Percentiles rank a stretch among this genome's conserved stretches.
Evolutionary conservation across 306 rosid genomes (phyloP).

Genomic region (Trichosanthes cucumerina): DNA sequence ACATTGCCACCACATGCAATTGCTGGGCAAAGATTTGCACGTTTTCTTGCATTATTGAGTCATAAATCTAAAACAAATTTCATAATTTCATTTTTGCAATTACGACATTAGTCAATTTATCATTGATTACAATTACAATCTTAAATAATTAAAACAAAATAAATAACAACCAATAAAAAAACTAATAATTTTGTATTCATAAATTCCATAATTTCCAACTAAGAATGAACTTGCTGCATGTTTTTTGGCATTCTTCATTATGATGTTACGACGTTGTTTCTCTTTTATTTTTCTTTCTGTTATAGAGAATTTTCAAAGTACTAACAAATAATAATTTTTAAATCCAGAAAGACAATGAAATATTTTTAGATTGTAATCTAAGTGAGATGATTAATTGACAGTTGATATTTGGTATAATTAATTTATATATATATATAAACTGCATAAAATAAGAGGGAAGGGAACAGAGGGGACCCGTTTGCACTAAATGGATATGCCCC

Average conservation of each 20-base stretch:
- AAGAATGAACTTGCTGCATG: background rate
- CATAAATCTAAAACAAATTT: background rate
- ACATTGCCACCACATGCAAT: background rate
- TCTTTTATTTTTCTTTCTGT: background rate
- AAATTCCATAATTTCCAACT: background rate
- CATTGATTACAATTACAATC: background rate
- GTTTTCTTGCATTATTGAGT: conserved; percentile 3
- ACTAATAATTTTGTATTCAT: background rate
- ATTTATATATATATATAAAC: background rate
- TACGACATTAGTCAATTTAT: background rate
- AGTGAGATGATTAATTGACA: background rate
- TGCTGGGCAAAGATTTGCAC: conserved; percentile 4
- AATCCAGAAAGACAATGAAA: background rate
- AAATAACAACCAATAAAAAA: background rate
- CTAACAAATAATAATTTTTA: background rate
- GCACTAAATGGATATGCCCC: background rate
- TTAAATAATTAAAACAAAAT: background rate
- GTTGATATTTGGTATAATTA: background rate
- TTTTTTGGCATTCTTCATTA: background rate
- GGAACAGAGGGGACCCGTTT: background rate
- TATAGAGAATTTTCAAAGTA: background rate
- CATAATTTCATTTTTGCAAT: background rate
- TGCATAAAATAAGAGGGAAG: background rate
- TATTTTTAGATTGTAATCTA: background rate
- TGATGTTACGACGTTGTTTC: background rate